phyloP scores from a whole-genome alignment of 192 early-diverging fungal genomes.

The Coemansia sp. region DNA sequence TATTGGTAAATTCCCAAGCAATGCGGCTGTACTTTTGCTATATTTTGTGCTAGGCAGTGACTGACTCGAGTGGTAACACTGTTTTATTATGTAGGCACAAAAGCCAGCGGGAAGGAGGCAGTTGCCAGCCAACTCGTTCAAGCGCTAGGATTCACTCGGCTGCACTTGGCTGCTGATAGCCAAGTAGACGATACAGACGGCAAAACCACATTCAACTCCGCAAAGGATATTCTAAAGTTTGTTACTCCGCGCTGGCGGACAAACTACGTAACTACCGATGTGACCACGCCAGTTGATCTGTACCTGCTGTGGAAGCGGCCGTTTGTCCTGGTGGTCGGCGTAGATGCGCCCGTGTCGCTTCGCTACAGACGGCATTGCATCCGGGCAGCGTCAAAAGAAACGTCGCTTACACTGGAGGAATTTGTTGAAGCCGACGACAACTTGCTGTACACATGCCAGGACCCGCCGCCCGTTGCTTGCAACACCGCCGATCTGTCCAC shows the following conservation, averaged over 20 bases:
- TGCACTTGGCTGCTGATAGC: conserved; percentile 9
- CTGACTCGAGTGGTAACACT: too few relatives aligned
- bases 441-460: conserved; percentile 44
- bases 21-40: too few relatives aligned
- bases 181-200: not conserved
- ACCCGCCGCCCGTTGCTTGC: not conserved
- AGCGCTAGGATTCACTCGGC: conserved; percentile 18
- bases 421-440: conserved; percentile 63
- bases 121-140: conserved; percentile 29
- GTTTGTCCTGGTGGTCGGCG: conserved; percentile 79
- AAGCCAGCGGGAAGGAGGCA: conserved; percentile 50
- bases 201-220: conserved; percentile 52
- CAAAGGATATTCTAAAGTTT: conserved; percentile 61
- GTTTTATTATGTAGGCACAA: conserved; percentile 27
- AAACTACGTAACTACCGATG: conserved; percentile 70
- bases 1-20: conserved; percentile 39
- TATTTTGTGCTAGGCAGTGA: too few relatives aligned
- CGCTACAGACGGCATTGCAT: conserved; percentile 62
- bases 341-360: conserved; percentile 74
- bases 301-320: conserved; percentile 63
- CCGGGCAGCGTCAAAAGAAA: conserved; percentile 3
- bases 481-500: conserved; percentile 12
- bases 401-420: conserved; percentile 47
- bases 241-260: conserved; percentile 76
- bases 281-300: conserved; percentile 59